Percentiles rank a stretch among this genome's conserved stretches.
Conservation (phyloP, 352 stramenopile species). For the Phytopythium chamaehyphon region DNA sequence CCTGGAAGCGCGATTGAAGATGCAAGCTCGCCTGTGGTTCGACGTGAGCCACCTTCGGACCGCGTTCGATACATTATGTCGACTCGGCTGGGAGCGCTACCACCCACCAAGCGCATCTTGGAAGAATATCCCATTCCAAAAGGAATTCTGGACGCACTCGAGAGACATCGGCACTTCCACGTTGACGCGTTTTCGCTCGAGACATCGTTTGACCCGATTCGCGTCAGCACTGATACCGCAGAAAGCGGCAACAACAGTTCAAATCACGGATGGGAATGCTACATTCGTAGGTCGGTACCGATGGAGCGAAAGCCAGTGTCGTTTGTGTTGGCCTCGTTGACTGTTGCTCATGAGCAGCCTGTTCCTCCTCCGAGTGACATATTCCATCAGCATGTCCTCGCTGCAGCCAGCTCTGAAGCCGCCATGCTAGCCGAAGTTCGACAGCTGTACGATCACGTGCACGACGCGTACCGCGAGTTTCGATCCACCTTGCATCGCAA, state of each 20-base stretch:
- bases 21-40: conserved; percentile 18
- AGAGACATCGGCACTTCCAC: conserved; percentile 59
- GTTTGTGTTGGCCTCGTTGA: conserved; percentile 58
- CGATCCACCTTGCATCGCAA: conserved; percentile 49
- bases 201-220: conserved; percentile 49
- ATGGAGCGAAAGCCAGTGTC: conserved; percentile 65
- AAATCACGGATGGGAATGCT: conserved; percentile 44
- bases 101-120: conserved; percentile 60
- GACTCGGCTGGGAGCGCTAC: conserved; percentile 39
- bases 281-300: conserved; percentile 53
- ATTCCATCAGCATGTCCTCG: conserved; percentile 54
- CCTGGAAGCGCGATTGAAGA: conserved; percentile 31
- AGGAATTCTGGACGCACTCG: conserved; percentile 57
- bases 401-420: conserved; percentile 38
- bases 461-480: conserved; percentile 60
- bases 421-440: conserved; percentile 60
- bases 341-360: conserved; percentile 38
- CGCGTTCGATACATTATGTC: conserved; percentile 76
- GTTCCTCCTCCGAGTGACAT: conserved; percentile 53
- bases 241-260: neutral
- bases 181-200: conserved; percentile 57
- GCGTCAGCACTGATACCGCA: conserved; percentile 5
- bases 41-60: conserved; percentile 29
- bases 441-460: conserved; percentile 59
- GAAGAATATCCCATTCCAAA: conserved; percentile 72